These are phyloP conservation scores for Trichosanthes truncata DNA, from an alignment of 306 rosid genomes.

Conservation along the genomic window DNA sequence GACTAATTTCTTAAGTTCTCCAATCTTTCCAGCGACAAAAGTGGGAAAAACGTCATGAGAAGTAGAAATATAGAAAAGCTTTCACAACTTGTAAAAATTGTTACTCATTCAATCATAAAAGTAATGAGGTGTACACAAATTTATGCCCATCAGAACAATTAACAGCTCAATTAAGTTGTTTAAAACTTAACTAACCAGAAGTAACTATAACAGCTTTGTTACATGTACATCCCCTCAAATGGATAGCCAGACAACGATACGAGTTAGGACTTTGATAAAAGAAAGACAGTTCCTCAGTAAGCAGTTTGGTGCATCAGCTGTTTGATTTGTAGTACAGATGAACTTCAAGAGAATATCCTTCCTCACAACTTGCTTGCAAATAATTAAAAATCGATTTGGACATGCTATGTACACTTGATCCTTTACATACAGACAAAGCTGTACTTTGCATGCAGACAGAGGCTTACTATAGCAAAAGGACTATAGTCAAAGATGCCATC, in stretches of 20 bases:
- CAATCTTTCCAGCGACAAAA: constrained; percentile 27
- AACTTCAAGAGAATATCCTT: neutral
- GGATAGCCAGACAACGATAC: neutral
- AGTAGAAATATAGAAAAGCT: neutral
- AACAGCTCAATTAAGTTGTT: neutral
- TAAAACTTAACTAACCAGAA: neutral
- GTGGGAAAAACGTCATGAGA: neutral
- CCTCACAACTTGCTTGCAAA: neutral
- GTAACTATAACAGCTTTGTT: neutral
- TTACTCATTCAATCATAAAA: neutral
- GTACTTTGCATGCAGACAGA: neutral
- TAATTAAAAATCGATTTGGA: neutral
- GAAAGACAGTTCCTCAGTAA: neutral
- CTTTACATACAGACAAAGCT: neutral
- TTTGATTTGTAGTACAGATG: neutral
- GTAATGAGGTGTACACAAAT: neutral
- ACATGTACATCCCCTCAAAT: neutral
- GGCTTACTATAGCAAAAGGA: neutral
- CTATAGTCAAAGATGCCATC: neutral
- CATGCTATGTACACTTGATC: neutral
- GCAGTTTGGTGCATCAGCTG: neutral
- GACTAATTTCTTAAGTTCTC: constrained; percentile 53
- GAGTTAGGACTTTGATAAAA: neutral
- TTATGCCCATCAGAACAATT: neutral
- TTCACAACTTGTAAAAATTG: neutral